phyloP scores from a whole-genome alignment of 495 filamentous ascomycete genomes.

The Pseudoneurospora amorphoporcata region DNA sequence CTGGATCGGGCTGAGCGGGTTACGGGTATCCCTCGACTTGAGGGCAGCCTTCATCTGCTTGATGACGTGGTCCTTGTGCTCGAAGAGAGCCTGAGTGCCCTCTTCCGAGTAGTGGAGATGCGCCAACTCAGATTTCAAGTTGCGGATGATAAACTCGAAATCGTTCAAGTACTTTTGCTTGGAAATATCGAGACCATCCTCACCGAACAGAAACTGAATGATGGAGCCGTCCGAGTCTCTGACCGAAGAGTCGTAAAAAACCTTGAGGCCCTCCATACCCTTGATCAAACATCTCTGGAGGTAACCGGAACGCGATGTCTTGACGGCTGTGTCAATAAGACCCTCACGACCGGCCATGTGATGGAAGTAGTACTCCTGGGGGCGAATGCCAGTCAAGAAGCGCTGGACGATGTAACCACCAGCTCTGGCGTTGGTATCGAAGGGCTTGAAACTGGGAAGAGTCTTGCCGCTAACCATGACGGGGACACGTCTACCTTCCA shows the following conservation, averaged over 20 bases:
- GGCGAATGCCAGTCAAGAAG: conserved; percentile 95
- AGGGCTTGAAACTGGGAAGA: conserved; percentile 86
- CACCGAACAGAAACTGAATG: conserved; percentile 92
- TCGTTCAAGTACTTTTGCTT: conserved; percentile 87
- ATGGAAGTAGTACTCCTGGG: conserved; percentile 99
- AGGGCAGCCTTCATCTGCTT: conserved; percentile 68
- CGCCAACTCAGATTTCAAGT: conserved; percentile 45
- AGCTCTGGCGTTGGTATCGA: conserved; percentile 77
- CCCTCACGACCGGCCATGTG: conserved; percentile 98
- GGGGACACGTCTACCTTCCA: conserved; percentile 91
- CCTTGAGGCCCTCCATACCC: conserved; percentile 91
- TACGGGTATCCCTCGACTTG: conserved; percentile 57
- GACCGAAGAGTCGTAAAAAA: conserved; percentile 89
- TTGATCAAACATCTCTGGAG: conserved; percentile 97
- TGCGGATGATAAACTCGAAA: conserved; percentile 83
- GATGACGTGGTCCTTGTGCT: conserved; percentile 51
- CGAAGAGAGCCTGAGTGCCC: conserved; percentile 25
- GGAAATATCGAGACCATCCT: conserved; percentile 89
- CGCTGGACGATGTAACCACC: conserved; percentile 92
- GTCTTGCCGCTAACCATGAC: conserved; percentile 98
- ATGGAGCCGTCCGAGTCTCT: conserved; percentile 87
- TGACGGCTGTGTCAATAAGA: conserved; percentile 98
- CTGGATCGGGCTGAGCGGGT: conserved; percentile 62
- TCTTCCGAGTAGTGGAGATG: conserved; percentile 35
- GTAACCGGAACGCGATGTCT: conserved; percentile 94